A percentile compares a stretch with the other conserved stretches of the same genome.
These are phyloP conservation scores for Helotiales sp. DNA, from an alignment of 2,329 filamentous ascomycete genomes.

Conservation along the genomic window DNA sequence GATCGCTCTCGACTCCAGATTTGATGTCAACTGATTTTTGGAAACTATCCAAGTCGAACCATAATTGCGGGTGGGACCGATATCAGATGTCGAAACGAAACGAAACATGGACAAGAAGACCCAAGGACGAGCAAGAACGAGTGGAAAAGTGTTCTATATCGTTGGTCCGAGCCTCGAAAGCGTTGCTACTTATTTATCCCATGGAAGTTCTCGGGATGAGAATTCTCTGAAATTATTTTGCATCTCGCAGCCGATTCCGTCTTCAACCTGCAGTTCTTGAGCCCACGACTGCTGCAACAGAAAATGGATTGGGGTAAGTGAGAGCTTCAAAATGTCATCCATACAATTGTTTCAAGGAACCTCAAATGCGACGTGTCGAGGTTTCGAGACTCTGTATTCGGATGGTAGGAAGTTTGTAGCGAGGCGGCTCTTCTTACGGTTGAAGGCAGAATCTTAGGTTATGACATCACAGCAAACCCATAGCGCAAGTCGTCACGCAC, in stretches of 20 bases:
- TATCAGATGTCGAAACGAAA: neutral
- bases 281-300: too few relatives aligned
- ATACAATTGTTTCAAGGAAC: too few relatives aligned
- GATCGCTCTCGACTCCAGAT: neutral
- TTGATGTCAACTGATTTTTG: neutral
- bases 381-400: neutral
- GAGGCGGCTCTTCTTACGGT: slow-evolving; percentile 1
- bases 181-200: neutral
- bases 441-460: neutral
- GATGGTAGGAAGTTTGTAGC: neutral
- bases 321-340: too few relatives aligned
- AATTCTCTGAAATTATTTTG: too few relatives aligned
- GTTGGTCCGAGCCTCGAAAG: neutral
- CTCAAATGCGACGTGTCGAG: too few relatives aligned
- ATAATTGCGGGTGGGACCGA: neutral
- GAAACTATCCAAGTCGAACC: neutral
- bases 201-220: neutral
- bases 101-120: neutral
- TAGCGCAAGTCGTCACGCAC: slow-evolving; percentile 9
- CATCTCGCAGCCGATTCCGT: too few relatives aligned
- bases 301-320: too few relatives aligned
- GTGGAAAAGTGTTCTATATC: neutral
- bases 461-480: slow-evolving; percentile 12
- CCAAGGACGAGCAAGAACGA: neutral
- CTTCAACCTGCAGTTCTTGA: too few relatives aligned